Evolutionary conservation across 179 eudicot species (phyloP).

Genomic region (Corrigiola litoralis): DNA sequence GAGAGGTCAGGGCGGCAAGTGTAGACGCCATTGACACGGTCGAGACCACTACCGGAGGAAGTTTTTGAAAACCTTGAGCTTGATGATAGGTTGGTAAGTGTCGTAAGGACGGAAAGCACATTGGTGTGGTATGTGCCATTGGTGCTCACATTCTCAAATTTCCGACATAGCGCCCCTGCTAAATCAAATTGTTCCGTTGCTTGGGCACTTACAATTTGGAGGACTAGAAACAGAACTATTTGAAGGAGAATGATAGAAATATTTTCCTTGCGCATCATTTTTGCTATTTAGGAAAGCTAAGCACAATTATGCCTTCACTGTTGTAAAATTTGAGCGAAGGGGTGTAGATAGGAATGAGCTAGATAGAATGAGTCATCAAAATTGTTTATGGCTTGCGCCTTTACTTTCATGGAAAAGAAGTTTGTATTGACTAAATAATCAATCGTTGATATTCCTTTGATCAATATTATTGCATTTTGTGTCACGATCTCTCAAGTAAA

Average conservation of each 20-base stretch:
- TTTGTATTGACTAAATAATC: too few relatives aligned
- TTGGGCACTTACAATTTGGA: background rate
- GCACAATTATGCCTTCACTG: too few relatives aligned
- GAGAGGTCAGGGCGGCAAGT: conserved; percentile 16
- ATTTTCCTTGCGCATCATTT: background rate
- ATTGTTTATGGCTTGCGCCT: too few relatives aligned
- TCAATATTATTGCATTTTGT: too few relatives aligned
- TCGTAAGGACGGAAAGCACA: conserved; percentile 7
- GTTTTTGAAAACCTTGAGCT: background rate
- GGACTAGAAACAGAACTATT: background rate
- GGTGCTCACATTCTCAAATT: background rate
- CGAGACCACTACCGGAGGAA: background rate
- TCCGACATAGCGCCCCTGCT: background rate
- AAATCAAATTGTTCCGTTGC: conserved; percentile 6
- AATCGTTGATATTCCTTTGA: too few relatives aligned
- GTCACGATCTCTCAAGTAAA: too few relatives aligned
- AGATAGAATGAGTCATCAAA: too few relatives aligned
- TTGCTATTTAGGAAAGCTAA: too few relatives aligned
- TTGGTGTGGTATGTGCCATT: conserved; percentile 14
- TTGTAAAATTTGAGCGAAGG: too few relatives aligned
- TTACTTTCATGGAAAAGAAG: too few relatives aligned
- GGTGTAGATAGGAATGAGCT: too few relatives aligned
- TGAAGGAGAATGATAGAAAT: background rate
- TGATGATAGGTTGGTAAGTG: background rate
- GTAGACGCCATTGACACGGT: conserved; percentile 18